Base-by-base conservation (phyloP, 2,329 filamentous ascomycete species). In the Elsinoe perseae region DNA sequence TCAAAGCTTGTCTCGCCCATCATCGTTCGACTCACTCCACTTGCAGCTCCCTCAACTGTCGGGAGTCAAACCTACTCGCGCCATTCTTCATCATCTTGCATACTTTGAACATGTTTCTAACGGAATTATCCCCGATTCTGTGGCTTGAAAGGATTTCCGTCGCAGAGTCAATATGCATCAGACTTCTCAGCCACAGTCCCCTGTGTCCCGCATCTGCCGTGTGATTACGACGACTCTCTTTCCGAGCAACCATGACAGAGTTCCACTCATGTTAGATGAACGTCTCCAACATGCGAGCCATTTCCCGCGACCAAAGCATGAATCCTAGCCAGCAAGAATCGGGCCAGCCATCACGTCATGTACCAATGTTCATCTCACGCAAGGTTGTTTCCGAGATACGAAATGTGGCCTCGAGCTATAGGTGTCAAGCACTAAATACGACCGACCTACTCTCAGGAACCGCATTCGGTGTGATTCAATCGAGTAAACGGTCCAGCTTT, bases 1-100 rank as follows among this genome's bases (percentile, higher is more conserved):
- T 52, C n/a, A 52, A 52, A 52, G 30, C 25, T 32, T 52, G 25
- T 28, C 20, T 52, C 27, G 12, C 14, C 18, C 48, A 32, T 38
- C 7, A 18, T 36, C 10, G 28, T 28, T 28, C 48, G 9, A 38
- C 14, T 52, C 12, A 16, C 28, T 28, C 48, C 48, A 28, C 28
- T 38, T 6, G 18, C 6, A 20, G 21, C 9, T 28, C 43, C 28
- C 21, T 3, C 6, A 25, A 10, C 30, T n/a, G 12, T 52, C 20
- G 25, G 16, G 7, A 23, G 9, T 18, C 25, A 18, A 10, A 21
- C 18, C 44, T 10, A 30, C 2, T 38, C 30, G 28, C 25, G 28
- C 25, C 48, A 16, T 25, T 12, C 48, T 38, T 34, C 25, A 34
- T 38, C 28, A 38, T 52, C 46, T 16, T 38, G 48, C 48, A 34